Conservation (phyloP, 495 filamentous ascomycete genomes). For the Evernia prunastri region DNA sequence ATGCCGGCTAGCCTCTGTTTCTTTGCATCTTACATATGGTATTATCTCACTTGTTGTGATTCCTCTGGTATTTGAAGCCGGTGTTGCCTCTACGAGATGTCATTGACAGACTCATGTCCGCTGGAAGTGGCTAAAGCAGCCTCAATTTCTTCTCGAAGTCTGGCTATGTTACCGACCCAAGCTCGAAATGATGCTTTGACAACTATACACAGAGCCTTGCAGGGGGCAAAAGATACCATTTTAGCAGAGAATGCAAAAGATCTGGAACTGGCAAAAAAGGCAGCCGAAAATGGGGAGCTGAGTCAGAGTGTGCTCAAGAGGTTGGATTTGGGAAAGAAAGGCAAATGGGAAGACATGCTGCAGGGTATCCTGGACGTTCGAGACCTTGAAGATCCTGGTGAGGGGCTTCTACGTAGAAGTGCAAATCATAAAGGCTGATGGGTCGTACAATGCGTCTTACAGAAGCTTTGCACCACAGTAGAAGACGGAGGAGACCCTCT, state of each 20-base stretch:
- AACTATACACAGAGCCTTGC: conserved; percentile 67
- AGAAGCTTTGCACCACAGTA: conserved; percentile 5
- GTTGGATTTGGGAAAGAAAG: conserved; percentile 73
- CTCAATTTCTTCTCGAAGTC: conserved; percentile 60
- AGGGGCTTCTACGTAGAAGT: conserved; percentile 25
- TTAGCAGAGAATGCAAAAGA: conserved; percentile 81
- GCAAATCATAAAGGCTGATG: conserved; percentile 13
- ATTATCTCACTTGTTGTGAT: neutral
- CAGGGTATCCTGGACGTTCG: conserved; percentile 89
- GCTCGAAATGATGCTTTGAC: conserved; percentile 80
- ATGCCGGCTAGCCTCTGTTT: neutral
- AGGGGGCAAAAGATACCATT: conserved; percentile 61
- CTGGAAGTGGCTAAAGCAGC: conserved; percentile 60
- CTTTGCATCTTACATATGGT: neutral
- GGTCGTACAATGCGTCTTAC: conserved; percentile 19
- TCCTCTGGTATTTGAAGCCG: neutral
- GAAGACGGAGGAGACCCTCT: neutral
- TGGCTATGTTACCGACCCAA: conserved; percentile 56
- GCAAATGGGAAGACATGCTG: conserved; percentile 97
- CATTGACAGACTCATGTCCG: conserved; percentile 65
- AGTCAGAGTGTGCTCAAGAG: conserved; percentile 85
- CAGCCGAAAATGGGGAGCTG: conserved; percentile 64
- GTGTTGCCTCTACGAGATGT: conserved; percentile 44
- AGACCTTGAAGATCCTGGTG: conserved; percentile 80
- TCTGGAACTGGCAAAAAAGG: conserved; percentile 62